Evolutionary conservation across 352 stramenopile species (phyloP), one percentile per base, ranked within the genome.

Genomic region (Phytophthora constricta): DNA sequence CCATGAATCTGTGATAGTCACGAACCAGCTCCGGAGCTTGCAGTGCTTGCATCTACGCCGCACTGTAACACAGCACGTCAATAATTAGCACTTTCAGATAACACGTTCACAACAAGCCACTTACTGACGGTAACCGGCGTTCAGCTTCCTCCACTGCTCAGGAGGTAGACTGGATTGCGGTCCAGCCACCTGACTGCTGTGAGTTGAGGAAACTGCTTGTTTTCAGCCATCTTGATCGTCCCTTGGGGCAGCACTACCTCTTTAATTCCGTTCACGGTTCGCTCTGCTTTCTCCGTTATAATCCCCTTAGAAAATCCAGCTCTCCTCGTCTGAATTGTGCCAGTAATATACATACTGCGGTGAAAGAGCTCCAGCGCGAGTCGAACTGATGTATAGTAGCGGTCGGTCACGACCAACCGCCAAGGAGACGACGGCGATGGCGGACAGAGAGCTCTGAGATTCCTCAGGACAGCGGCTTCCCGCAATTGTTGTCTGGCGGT

Each of bases 101-200:
- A 13, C 31, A 39, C 7, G 7, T 13, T 13, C 7, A 27, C 27
- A 16, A 55, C 9, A n/a, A 4, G n/a, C n/a, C 37, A 53, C 54
- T 46, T 66, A 66, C 58, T 47, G 28, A 66, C 48, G 16, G 58
- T 66, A 16, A 11, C 37, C 3, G 13, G 10, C n/a, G 9, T 23
- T 13, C 39, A 19, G 11, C 48, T 59, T 1, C 48, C 48, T 27
- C 47, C 58, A n/a, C 37, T 60, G 0, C 46, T 53, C 3, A 53
- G 23, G 16, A 60, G 27, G 20, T 60, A 48, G 3, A 66, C 58
- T 1, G 49, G 39, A 16, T 54, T 60, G 1, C 27, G 58, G 22
- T 66, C 58, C 58, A 66, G 53, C 48, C 49, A 59, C 48, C 59
- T 60, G 5, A 13, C 25, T 1, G 41, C 41, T 1, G 48, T 56